phyloP scores from a whole-genome alignment of 2,329 filamentous ascomycete genomes.

The Xylaria sp. region DNA sequence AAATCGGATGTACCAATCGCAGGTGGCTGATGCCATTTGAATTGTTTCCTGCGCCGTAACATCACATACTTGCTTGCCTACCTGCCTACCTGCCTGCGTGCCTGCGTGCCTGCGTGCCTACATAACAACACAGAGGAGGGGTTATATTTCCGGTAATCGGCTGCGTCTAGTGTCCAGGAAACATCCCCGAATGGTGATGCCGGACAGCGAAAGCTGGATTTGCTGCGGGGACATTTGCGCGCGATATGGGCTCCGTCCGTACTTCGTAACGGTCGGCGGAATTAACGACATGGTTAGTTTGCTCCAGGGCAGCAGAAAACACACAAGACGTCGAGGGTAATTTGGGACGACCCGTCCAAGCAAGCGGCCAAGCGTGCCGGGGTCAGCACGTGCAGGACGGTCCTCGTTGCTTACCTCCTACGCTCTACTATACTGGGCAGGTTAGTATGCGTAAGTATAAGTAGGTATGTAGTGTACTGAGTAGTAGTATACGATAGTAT shows the following conservation, averaged over 20 bases:
- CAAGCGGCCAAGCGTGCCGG: conserved; percentile 5
- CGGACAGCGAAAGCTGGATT: conserved; percentile 35
- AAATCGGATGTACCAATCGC: conserved; percentile 23
- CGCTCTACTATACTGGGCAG: background rate
- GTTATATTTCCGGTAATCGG: conserved; percentile 36
- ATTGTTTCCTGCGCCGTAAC: conserved; percentile 22
- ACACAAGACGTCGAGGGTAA: conserved; percentile 5
- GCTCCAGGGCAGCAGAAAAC: background rate
- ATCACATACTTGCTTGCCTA: conserved; percentile 4
- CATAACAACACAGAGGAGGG: background rate
- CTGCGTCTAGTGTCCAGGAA: conserved; percentile 23
- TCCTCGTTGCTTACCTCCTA: conserved; percentile 5
- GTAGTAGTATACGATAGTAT: no score
- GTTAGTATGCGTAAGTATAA: background rate
- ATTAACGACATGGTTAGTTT: conserved; percentile 6
- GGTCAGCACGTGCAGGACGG: conserved; percentile 13
- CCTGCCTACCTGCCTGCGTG: background rate
- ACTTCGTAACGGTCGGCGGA: conserved; percentile 31
- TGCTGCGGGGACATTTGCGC: conserved; percentile 22
- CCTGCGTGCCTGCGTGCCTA: background rate
- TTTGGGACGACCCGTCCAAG: conserved; percentile 9
- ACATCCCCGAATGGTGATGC: conserved; percentile 34
- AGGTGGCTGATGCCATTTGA: conserved; percentile 27
- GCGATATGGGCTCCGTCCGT: conserved; percentile 8
- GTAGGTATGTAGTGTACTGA: no score